These are phyloP conservation scores for Ogataea naganishii DNA, from an alignment of 805 yeast genomes.

Conservation along the genomic window DNA sequence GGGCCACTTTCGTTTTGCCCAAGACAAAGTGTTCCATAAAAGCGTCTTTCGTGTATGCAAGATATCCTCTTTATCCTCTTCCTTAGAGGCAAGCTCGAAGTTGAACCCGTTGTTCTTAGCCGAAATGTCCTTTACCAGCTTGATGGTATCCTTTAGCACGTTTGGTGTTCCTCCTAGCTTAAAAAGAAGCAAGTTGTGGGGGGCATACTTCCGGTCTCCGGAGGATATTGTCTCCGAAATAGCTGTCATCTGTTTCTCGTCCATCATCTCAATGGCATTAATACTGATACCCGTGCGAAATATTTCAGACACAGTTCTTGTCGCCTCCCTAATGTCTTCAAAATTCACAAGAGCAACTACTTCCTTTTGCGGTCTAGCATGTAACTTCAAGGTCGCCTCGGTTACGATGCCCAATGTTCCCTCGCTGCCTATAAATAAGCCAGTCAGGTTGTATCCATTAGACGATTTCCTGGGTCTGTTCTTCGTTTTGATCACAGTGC, in stretches of 20 bases:
- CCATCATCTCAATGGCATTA: slow-evolving; percentile 70
- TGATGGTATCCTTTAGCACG: slow-evolving; percentile 31
- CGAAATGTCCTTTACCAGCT: slow-evolving; percentile 42
- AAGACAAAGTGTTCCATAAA: slow-evolving; percentile 57
- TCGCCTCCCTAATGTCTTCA: slow-evolving; percentile 60
- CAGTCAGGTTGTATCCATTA: slow-evolving; percentile 73
- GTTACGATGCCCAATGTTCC: slow-evolving; percentile 77
- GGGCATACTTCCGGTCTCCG: slow-evolving; percentile 20
- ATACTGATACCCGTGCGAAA: slow-evolving; percentile 56
- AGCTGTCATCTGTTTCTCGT: slow-evolving; percentile 62
- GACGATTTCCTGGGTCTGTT: slow-evolving; percentile 69
- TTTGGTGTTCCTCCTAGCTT: slow-evolving; percentile 49
- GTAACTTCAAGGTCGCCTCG: slow-evolving; percentile 64
- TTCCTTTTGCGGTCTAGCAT: slow-evolving; percentile 57
- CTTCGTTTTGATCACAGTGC: slow-evolving; percentile 65
- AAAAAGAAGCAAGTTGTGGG: slow-evolving; percentile 36
- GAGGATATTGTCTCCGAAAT: slow-evolving; percentile 43
- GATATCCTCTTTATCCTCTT: slow-evolving; percentile 55
- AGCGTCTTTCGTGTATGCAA: slow-evolving; percentile 74
- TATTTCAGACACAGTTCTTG: slow-evolving; percentile 55
- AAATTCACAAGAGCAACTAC: slow-evolving; percentile 64
- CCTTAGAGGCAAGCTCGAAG: slow-evolving; percentile 56
- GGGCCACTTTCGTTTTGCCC: slow-evolving; percentile 44
- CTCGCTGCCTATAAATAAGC: slow-evolving; percentile 68
- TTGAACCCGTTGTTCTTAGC: slow-evolving; percentile 40